Base-by-base conservation (phyloP, 2,329 filamentous ascomycete species). In the Cercospora citrullina region DNA sequence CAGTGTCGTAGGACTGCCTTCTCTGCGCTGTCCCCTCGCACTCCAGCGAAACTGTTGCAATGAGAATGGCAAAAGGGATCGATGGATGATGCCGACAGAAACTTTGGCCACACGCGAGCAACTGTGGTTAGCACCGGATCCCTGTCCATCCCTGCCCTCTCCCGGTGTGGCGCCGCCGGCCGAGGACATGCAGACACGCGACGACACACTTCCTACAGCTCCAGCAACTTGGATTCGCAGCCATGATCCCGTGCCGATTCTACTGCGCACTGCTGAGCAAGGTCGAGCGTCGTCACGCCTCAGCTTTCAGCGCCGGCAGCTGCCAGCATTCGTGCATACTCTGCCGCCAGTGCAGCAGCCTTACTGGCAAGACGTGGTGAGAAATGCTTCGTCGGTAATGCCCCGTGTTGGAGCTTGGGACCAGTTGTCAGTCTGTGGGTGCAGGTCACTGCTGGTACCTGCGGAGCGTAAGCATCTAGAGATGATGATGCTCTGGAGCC, bases 41-140 rank as follows among this genome's bases (percentile, higher is more conserved):
- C 30, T 21, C 30, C 55, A 36, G 55, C 53, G 9, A 14, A 33
- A 33, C 7, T 16, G 26, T 33, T 6, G 55, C 14, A 31, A 18
- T 16, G 18, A 6, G 28, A 36, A 59, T 36, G 55, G 16, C 55
- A 59, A 59, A 58, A 30, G 53, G 53, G 53, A 58, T 28, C 12
- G 28, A 33, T 59, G 55, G 30, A 59, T 59, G 55, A 59, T 59
- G 55, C 55, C 55, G 55, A 59, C 31, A 59, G 55, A 59, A 59
- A 59, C 28, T 59, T 59, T 59, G 55, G 55, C 55, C 55, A 59
- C 55, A 33, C 55, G 26, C 55, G 26, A 31, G 9, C 55, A 33
- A 59, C 55, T 59, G 31, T 23, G 30, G 55, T 36, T 59, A 59
- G 55, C 55, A 16, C 28, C 55, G 18, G 26, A 33, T 58, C 55